Base-by-base conservation (phyloP, 1,284 basidiomycete species). In the Ustilago crameri region DNA sequence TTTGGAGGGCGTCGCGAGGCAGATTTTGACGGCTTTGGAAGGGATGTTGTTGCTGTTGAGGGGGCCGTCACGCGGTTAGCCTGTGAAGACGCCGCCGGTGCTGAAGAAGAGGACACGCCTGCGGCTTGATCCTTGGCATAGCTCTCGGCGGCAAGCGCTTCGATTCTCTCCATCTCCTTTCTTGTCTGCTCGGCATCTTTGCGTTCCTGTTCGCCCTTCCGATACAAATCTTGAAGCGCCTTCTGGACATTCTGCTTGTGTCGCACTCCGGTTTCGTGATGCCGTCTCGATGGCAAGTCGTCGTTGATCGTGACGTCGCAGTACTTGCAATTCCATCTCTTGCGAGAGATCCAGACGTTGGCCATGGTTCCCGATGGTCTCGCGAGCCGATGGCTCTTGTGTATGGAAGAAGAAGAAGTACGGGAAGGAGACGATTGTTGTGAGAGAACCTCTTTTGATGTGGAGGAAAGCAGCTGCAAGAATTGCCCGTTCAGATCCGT, bases 201-300 rank as follows among this genome's bases (percentile, higher is more conserved):
- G 85, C 92, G 92, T 54, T 89, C 88, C 85, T 90, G 90, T 85
- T 94, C 92, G 5, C 93, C 91, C n/a, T 89, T 86, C 86, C 95
- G 95, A 87, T 98, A 98, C 27, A 98, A 88, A 41, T 91, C 89
- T 41, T 93, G 87, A 52, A 98, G 91, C 84, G 91, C 95, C 9
- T 94, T 88, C 81, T 97, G 94, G 66, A 92, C 90, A 83, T 93
- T 96, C 47, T 93, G 93, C 83, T 96, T 92, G 86, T 99, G 96
- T 46, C 93, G 89, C 49, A 95, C 85, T 43, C 96, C 96, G 68
- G 88, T 91, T 85, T 98, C 96, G 84, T 99, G 96, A 64, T 95
- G 93, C 67, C 89, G 87, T 51, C 92, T 88, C 2, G 95, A 98
- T 81, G 87, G 82, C 7, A 73, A 47, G 45, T 79, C 78, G 56